Percentiles rank a stretch among this genome's conserved stretches.
These are phyloP conservation scores for Blastobotrys chiropterorum DNA, from an alignment of 805 yeast genomes.

Conservation along the genomic window DNA sequence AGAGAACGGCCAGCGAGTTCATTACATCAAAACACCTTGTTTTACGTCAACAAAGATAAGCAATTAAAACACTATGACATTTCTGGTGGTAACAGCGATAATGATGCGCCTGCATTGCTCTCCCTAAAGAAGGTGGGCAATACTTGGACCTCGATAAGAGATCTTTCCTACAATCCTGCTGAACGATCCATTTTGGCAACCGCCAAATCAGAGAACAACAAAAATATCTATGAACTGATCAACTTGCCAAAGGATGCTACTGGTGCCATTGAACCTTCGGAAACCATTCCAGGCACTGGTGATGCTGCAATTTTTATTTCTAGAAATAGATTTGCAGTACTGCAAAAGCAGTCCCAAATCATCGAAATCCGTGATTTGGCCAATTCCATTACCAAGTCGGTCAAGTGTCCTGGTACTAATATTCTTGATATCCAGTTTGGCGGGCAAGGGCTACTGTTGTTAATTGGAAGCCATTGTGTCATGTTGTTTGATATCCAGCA, in stretches of 20 bases:
- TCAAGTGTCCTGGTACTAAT: constrained; percentile 46
- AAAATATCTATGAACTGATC: constrained; percentile 62
- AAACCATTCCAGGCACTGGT: constrained; percentile 72
- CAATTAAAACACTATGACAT: constrained; percentile 79
- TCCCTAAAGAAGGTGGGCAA: constrained; percentile 80
- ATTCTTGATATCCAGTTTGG: constrained; percentile 69
- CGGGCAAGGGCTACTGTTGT: constrained; percentile 75
- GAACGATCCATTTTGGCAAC: constrained; percentile 83
- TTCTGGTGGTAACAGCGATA: constrained; percentile 38
- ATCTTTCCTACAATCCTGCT: constrained; percentile 84
- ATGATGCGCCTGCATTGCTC: constrained; percentile 68
- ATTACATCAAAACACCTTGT: constrained; percentile 63
- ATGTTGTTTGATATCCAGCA: constrained; percentile 90
- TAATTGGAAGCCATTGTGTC: constrained; percentile 67
- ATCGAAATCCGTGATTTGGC: constrained; percentile 79
- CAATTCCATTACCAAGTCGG: constrained; percentile 74
- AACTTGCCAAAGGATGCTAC: constrained; percentile 78
- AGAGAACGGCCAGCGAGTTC: constrained; percentile 95
- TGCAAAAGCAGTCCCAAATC: constrained; percentile 54
- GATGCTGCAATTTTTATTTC: constrained; percentile 86
- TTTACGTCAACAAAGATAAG: constrained; percentile 74
- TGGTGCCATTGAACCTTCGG: constrained; percentile 92
- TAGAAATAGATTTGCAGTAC: constrained; percentile 87
- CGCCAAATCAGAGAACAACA: constrained; percentile 46
- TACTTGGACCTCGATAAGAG: constrained; percentile 79